Conservation (phyloP, 495 filamentous ascomycete genomes). For the Talaromyces trachyspermus region DNA sequence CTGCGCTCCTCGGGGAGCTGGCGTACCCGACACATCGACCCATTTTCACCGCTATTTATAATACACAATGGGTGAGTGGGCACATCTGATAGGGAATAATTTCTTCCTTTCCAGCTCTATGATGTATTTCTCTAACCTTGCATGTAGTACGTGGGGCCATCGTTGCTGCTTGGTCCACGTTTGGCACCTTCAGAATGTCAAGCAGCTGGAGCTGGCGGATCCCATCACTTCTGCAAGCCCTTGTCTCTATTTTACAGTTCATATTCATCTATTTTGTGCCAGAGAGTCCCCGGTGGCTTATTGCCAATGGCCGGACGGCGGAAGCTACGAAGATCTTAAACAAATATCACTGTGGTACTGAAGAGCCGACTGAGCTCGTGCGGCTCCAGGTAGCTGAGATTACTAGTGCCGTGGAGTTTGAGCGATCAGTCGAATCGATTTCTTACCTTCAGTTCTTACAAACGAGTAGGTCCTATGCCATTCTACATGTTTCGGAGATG, state of each 20-base stretch:
- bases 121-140: not conserved
- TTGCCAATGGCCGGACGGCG: conserved; percentile 24
- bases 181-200: conserved; percentile 19
- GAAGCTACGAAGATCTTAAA: conserved; percentile 30
- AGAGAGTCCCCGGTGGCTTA: conserved; percentile 38
- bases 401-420: conserved; percentile 23
- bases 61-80: conserved; percentile 13
- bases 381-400: conserved; percentile 30
- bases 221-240: conserved; percentile 26
- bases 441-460: too few relatives aligned
- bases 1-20: conserved; percentile 24
- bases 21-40: conserved; percentile 28
- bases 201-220: conserved; percentile 40
- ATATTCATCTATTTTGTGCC: conserved; percentile 32
- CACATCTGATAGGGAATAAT: not conserved
- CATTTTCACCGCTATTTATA: conserved; percentile 21
- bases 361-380: conserved; percentile 14
- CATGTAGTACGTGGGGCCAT: conserved; percentile 38
- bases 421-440: conserved; percentile 28
- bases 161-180: conserved; percentile 18
- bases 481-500: conserved; percentile 49
- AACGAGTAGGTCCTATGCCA: too few relatives aligned
- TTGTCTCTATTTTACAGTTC: conserved; percentile 32
- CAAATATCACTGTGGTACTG: conserved; percentile 23
- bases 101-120: conserved; percentile 53